Evolutionary conservation across 78 protist genomes (phyloP), one percentile per base, ranked within the genome.

Genomic region (Neovahlkampfia damariscottae): DNA sequence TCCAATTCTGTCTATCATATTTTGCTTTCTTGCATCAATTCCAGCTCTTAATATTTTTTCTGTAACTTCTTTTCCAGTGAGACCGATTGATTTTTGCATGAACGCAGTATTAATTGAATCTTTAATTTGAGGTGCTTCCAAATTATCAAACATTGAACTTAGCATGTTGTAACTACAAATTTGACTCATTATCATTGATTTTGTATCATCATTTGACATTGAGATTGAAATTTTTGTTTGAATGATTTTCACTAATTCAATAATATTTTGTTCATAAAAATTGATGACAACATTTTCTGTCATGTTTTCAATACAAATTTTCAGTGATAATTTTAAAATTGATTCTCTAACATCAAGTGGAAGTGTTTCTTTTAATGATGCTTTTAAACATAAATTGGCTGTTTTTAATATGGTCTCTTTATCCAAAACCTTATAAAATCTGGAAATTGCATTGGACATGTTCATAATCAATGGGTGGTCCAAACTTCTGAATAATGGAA

Each of bases 21-120:
- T 19, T n/a, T 50, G 19, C 19, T 19, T 19, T n/a, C 28, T n/a
- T 35, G 41, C 80, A 10, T 19, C 37, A 67, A 19, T 27, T 27
- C 40, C 2, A 39, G 69, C n/a, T 36, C 80, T 35, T 29, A 77
- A 8, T 8, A 77, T 8, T 41, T 77, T 77, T 28, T 77, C 80
- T 30, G 72, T 77, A 5, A 77, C 1, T 38, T 77, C 80, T n/a
- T 77, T 77, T 5, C 80, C 80, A 3, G 76, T 5, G 5, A 35
- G n/a, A n/a, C n/a, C n/a, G n/a, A n/a, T n/a, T n/a, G n/a, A n/a
- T n/a, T n/a, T n/a, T n/a, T n/a, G n/a, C n/a, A n/a, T n/a, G n/a
- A n/a, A n/a, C n/a, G n/a, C n/a, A n/a, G n/a, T n/a, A n/a, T n/a
- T n/a, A n/a, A n/a, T n/a, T n/a, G n/a, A n/a, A n/a, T n/a, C n/a